Base-by-base conservation (phyloP, 1,284 basidiomycete species). In the Hemileia vastatrix region DNA sequence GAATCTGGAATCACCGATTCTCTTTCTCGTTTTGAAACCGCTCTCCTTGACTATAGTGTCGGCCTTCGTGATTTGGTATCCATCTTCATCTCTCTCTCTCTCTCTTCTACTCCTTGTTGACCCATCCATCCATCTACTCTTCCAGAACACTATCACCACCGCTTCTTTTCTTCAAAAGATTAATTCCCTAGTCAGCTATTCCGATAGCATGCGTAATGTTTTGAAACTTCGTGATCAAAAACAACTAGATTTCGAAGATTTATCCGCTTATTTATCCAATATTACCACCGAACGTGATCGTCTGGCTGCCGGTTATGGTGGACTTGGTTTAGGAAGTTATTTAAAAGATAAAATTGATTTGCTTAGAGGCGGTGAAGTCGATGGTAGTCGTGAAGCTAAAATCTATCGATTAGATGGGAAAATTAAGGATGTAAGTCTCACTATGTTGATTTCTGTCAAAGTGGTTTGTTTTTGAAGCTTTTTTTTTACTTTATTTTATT, bases 1-100 rank as follows among this genome's bases (percentile, higher is more conserved):
- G 94, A 99, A 77, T 92, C 89, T 65, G 94, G 94, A 40, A 97
- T 99, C 68, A 97, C 94, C 31, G 91, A 96, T 69, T 91, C 90
- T 1, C 78, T 99, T 65, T 94, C 95, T 74, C 86, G 94, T 70
- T 95, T 96, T 70, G 96, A 93, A 23, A 90, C 91, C 71, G 93
- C 92, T 3, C 81, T 97, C 66, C 80, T 95, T 45, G 92, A 96
- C 75, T 94, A 93, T 74, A 92, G 90, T 2, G 86, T 87, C 0
- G 78, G 92, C 21, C 76, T 93, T 43, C 84, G 89, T 59, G 88
- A 92, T 72, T 78, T 62, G 18, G 49, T 47, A 24, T 40, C 32
- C 36, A 18, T 49, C 55, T 63, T 45, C 21, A 59, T 56, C 45
- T 50, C 54, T 57, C 18, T 54, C 50, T 19, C 13, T 11, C 54